These are phyloP conservation scores for Arabidopsis lyrata DNA, from an alignment of 441 rosid genomes.

Conservation along the genomic window DNA sequence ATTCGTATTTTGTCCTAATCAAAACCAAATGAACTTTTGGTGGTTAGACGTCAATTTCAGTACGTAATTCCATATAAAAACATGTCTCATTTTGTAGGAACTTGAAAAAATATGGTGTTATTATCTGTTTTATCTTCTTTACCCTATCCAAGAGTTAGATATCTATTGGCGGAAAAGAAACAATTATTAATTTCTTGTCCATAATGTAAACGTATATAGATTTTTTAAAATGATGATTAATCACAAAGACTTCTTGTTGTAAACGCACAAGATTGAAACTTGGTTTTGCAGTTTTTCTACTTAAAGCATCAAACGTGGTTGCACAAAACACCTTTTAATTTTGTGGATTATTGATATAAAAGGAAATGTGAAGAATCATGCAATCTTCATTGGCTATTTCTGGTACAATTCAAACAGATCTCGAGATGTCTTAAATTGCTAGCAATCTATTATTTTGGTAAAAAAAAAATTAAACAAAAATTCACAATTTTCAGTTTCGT, in stretches of 20 bases:
- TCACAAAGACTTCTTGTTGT: slow-evolving; percentile 20
- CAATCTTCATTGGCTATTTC: slow-evolving; percentile 26
- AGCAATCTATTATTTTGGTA: slow-evolving; percentile 29
- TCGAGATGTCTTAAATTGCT: slow-evolving; percentile 16
- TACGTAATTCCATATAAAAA: slow-evolving; percentile 30
- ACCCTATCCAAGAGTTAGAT: neutral
- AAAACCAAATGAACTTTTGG: slow-evolving; percentile 3
- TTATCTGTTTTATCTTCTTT: neutral
- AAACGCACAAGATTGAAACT: slow-evolving; percentile 29
- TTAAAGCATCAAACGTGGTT: slow-evolving; percentile 37
- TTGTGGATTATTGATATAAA: slow-evolving; percentile 18
- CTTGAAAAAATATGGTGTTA: neutral
- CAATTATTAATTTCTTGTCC: neutral
- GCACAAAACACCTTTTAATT: slow-evolving; percentile 29
- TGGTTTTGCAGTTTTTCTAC: neutral
- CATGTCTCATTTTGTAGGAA: slow-evolving; percentile 21
- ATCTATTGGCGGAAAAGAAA: neutral
- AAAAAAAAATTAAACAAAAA: neutral
- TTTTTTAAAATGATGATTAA: too few species aligned
- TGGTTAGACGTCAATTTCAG: slow-evolving; percentile 32
- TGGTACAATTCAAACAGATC: slow-evolving; percentile 25
- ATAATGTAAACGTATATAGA: slow-evolving; percentile 16
- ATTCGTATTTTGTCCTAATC: neutral
- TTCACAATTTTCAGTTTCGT: neutral
- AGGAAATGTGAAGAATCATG: slow-evolving; percentile 15